These are phyloP conservation scores for Nepenthes mirabilis DNA, from an alignment of 148 eudicot species.

Conservation along the genomic window DNA sequence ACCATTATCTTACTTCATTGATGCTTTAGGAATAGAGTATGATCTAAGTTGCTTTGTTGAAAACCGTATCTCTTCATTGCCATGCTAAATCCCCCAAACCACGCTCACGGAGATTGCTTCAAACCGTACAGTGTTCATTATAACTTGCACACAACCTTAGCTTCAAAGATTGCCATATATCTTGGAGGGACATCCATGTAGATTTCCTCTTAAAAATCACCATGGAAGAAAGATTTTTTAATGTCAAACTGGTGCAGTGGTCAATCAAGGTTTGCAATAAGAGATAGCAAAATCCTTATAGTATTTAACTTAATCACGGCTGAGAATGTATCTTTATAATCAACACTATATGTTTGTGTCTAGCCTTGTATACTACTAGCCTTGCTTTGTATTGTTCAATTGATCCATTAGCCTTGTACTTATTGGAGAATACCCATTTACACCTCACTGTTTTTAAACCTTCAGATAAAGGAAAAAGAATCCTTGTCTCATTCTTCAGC, in stretches of 20 bases:
- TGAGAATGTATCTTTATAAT: conserved; percentile 1
- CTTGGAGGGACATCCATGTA: conserved; percentile 3
- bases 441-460: neutral
- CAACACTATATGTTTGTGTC: neutral
- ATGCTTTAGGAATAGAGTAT: neutral
- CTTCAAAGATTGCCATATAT: neutral
- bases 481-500: neutral
- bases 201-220: neutral
- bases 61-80: neutral
- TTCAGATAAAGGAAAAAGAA: neutral
- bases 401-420: neutral
- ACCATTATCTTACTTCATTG: no score
- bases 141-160: neutral
- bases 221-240: neutral
- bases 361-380: neutral
- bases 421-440: conserved; percentile 2
- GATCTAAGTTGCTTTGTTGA: conserved; percentile 1
- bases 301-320: neutral
- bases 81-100: neutral
- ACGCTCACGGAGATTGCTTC: conserved; percentile 1
- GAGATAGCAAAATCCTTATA: neutral
- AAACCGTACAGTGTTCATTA: neutral
- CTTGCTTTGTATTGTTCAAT: neutral
- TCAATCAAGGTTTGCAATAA: neutral
- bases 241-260: neutral